Conservation (phyloP, 1,139 yeast genomes). For the Yamadazyma trypodendri region DNA sequence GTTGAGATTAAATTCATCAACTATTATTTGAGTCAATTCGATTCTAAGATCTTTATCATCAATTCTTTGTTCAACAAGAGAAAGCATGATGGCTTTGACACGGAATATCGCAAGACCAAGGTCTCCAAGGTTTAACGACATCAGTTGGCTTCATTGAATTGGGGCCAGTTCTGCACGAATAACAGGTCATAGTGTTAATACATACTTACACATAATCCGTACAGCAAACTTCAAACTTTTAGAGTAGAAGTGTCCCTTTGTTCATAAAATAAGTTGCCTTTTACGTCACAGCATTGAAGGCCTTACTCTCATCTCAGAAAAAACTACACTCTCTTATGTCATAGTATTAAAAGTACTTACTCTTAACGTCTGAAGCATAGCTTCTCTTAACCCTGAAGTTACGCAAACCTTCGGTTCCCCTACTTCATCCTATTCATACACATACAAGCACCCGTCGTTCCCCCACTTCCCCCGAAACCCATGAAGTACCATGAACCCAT, state of each 20-base stretch:
- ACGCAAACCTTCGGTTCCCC: no score
- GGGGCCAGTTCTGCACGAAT: slow-evolving; percentile 14
- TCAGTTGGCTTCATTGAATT: no score
- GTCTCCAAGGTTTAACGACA: slow-evolving; percentile 5
- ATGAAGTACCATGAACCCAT: slow-evolving; percentile 63
- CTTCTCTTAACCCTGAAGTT: no score
- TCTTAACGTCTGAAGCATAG: no score
- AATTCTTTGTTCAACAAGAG: slow-evolving; percentile 20
- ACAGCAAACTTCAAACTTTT: no score
- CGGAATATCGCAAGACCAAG: slow-evolving; percentile 13
- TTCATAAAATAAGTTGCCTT: no score
- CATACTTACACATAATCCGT: not conserved
- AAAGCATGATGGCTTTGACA: slow-evolving; percentile 15
- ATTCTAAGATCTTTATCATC: slow-evolving; percentile 30
- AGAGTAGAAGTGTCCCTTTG: no score
- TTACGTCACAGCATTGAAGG: no score
- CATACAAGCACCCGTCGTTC: slow-evolving; percentile 69
- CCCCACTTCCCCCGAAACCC: slow-evolving; percentile 60
- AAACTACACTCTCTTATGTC: no score
- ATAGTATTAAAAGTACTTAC: no score
- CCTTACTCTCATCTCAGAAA: no score
- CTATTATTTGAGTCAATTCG: slow-evolving; percentile 35
- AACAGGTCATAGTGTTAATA: slow-evolving; percentile 5
- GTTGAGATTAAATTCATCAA: slow-evolving; percentile 28
- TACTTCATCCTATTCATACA: slow-evolving; percentile 13